Conservation (phyloP, 768 basidiomycete genomes). For the Cystobasidium onofrii region DNA sequence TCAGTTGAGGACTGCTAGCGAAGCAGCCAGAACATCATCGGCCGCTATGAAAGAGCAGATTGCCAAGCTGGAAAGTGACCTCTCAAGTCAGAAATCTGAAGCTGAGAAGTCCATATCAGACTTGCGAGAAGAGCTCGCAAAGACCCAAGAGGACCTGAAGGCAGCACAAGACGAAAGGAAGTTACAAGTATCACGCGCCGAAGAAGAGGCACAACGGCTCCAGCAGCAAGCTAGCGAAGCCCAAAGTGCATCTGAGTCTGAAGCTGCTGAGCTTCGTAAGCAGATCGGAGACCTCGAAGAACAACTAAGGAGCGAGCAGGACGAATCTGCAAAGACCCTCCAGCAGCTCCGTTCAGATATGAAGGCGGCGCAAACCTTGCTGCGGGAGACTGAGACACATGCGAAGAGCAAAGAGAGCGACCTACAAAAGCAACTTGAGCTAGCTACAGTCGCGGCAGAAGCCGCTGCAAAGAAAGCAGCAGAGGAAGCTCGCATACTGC, state of each 20-base stretch:
- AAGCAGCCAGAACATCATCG: background rate
- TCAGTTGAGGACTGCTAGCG: background rate
- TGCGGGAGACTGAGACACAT: background rate
- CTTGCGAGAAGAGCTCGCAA: background rate
- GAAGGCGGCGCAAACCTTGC: background rate
- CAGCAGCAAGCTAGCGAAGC: constrained; percentile 1
- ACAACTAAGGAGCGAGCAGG: background rate
- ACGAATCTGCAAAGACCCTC: background rate
- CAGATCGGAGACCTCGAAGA: background rate
- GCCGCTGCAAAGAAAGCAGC: background rate
- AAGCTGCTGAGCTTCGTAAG: background rate
- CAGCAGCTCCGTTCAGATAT: background rate
- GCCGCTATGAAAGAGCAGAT: background rate
- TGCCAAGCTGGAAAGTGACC: background rate
- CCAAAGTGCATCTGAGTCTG: background rate
- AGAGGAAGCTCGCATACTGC: background rate
- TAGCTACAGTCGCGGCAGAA: background rate
- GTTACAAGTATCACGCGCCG: background rate
- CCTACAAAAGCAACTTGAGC: background rate
- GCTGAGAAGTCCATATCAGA: background rate
- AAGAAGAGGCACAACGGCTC: background rate
- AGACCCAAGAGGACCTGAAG: background rate
- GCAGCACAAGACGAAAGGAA: background rate
- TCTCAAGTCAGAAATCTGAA: background rate
- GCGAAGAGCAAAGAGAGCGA: background rate